A percentile compares a stretch with the other conserved stretches of the same genome.
These are phyloP conservation scores for Marasmius sp. DNA, from an alignment of 1,284 basidiomycete species.

Conservation along the genomic window DNA sequence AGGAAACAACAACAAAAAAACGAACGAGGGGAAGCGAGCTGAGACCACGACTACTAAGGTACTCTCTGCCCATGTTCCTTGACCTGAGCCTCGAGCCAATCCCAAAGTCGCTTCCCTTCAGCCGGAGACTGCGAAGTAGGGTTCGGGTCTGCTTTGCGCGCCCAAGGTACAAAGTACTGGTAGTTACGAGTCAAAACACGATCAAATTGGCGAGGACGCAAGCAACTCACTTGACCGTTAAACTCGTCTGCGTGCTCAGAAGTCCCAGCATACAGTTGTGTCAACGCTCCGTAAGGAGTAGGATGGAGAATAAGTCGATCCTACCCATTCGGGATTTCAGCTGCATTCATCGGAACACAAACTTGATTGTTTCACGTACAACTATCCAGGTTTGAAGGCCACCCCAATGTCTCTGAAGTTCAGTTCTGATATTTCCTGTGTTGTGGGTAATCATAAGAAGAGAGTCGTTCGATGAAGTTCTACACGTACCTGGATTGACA, in stretches of 20 bases:
- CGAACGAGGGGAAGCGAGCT: too few relatives aligned
- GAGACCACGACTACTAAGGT: too few relatives aligned
- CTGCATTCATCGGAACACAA: not conserved
- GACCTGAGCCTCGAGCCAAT: constrained; percentile 4
- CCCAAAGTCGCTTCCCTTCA: constrained; percentile 11
- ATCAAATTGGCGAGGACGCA: not conserved
- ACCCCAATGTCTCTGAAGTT: constrained; percentile 32
- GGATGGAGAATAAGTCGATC: not conserved
- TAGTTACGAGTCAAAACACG: not conserved
- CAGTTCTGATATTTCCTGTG: constrained; percentile 41
- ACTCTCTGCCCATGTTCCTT: too few relatives aligned
- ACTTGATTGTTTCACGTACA: not conserved
- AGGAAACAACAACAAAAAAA: too few relatives aligned
- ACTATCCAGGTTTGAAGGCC: not conserved
- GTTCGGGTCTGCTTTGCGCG: constrained; percentile 10
- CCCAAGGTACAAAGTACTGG: constrained; percentile 20
- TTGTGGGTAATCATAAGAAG: constrained; percentile 3
- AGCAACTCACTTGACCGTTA: constrained; percentile 7
- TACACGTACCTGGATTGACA: constrained; percentile 43
- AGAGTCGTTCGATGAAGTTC: not conserved
- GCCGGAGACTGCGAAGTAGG: constrained; percentile 12
- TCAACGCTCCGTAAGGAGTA: constrained; percentile 17
- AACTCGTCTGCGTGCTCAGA: constrained; percentile 12
- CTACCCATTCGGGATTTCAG: not conserved
- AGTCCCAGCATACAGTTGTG: constrained; percentile 19